phyloP scores from a whole-genome alignment of 225 moss, liverwort and hornwort species.

The Physcomitrium patens region DNA sequence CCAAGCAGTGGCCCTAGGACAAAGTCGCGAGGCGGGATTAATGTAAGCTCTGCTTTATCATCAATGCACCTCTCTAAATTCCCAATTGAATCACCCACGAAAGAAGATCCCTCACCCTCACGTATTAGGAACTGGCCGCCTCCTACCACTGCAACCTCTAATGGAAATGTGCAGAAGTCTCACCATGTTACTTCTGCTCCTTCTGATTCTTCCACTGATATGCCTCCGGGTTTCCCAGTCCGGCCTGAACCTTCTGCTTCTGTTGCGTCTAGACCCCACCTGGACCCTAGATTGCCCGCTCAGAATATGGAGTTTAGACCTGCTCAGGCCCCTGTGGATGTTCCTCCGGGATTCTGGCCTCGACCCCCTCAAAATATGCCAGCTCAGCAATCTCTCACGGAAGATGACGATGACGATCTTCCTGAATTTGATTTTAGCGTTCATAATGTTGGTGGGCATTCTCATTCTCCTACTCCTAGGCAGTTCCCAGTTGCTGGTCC shows the following conservation, averaged over 20 bases:
- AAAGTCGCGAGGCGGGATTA: constrained; percentile 63
- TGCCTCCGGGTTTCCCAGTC: constrained; percentile 53
- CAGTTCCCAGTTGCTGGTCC: constrained; percentile 35
- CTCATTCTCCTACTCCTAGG: constrained; percentile 30
- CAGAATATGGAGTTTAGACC: constrained; percentile 12
- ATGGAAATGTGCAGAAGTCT: constrained; percentile 55
- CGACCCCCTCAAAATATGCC: constrained; percentile 39
- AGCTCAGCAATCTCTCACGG: constrained; percentile 40
- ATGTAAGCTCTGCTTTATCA: constrained; percentile 66
- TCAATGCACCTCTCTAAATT: constrained; percentile 73
- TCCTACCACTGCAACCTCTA: constrained; percentile 29
- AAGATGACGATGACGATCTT: constrained; percentile 83
- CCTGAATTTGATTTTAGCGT: constrained; percentile 88
- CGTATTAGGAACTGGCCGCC: constrained; percentile 54
- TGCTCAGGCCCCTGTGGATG: constrained; percentile 49
- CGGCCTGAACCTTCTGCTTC: constrained; percentile 30
- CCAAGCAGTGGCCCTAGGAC: constrained; percentile 64
- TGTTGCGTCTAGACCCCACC: constrained; percentile 34
- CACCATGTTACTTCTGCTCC: constrained; percentile 48
- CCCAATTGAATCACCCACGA: constrained; percentile 69
- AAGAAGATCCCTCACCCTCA: constrained; percentile 54
- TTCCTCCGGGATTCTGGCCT: constrained; percentile 83
- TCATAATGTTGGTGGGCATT: constrained; percentile 43
- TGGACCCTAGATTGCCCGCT: constrained; percentile 46
- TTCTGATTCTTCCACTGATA: constrained; percentile 51